phyloP scores from a whole-genome alignment of 2,329 filamentous ascomycete species.

The Fusarium tjaetaba region DNA sequence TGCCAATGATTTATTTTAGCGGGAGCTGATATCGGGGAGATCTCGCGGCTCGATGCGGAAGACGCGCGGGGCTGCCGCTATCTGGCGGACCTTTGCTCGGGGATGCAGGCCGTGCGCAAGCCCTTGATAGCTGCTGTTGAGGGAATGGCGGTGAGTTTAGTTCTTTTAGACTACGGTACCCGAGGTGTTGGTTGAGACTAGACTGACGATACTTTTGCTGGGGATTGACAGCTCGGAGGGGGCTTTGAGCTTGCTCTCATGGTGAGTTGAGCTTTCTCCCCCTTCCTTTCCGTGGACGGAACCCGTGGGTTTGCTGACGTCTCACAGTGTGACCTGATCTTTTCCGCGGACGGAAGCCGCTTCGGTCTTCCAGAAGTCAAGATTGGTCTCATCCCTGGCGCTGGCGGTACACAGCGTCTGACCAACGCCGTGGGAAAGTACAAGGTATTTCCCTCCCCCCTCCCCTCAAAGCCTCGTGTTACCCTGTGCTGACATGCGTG shows the following conservation, averaged over 20 bases:
- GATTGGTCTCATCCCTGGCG: conserved; percentile 54
- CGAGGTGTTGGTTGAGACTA: neutral
- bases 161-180: neutral
- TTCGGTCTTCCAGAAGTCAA: conserved; percentile 54
- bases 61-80: conserved; percentile 48
- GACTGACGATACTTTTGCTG: conserved; percentile 8
- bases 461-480: neutral
- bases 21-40: conserved; percentile 51
- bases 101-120: conserved; percentile 51
- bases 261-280: conserved; percentile 44
- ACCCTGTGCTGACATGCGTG: neutral
- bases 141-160: conserved; percentile 58
- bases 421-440: conserved; percentile 54
- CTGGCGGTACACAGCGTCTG: conserved; percentile 53
- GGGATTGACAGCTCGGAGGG: conserved; percentile 55
- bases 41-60: conserved; percentile 47
- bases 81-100: conserved; percentile 54
- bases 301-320: neutral
- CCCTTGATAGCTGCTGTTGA: conserved; percentile 61
- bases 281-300: neutral
- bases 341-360: conserved; percentile 48
- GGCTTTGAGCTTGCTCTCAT: conserved; percentile 61
- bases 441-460: conserved; percentile 42
- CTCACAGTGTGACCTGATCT: conserved; percentile 52
- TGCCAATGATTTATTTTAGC: conserved; percentile 32